Evolutionary conservation across 306 rosid species (phyloP), one percentile per base, ranked within the genome.

Genomic region (Castanea mollissima): DNA sequence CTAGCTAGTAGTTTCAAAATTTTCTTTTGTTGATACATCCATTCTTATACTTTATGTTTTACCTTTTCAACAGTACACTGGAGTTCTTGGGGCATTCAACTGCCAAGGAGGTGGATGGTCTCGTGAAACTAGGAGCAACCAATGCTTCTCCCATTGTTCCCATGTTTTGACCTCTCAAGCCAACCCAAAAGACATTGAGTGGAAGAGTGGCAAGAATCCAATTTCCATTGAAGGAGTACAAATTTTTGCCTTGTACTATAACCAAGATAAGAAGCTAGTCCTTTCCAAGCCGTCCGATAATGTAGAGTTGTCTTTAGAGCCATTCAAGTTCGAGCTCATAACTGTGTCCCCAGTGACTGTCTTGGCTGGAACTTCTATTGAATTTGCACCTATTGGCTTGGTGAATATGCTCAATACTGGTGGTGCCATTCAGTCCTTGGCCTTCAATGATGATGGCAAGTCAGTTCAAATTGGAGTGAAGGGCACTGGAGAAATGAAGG

Each of bases 21-120:
- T 38, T 38, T 38, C 46, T 10, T 7, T 38, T 38, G 3, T 38
- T 38, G 46, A 38, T 7, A 7, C 7, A 2, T 38, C 46, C 11
- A 38, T 38, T 46, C 67, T 78, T 56, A 69, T n/a, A 3, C 16
- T 35, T 69, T 74, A 10, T 59, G 71, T 55, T 6, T 20, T 34
- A 57, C 49, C 10, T 34, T 55, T 64, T 6, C 7, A 29, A 63
- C 86, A 94, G 96, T 83, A 81, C 76, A 90, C 87, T 5, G 98
- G 99, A n/a, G 99, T 92, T 38, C 60, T 95, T 23, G 99, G 99
- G 0, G 96, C 91, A 74, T 95, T 95, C 71, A 95, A 95, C 65
- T 95, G 98, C 73, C 99, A 95, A 87, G 99, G 97, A 83, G 99
- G 99, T 75, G 99, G 99, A 0, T 95, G 99, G 99, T 75, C 71